Percentiles rank a stretch among this genome's conserved stretches.
Evolutionary conservation across 331 rosid genomes (phyloP).

Genomic region (Acacia concinna): DNA sequence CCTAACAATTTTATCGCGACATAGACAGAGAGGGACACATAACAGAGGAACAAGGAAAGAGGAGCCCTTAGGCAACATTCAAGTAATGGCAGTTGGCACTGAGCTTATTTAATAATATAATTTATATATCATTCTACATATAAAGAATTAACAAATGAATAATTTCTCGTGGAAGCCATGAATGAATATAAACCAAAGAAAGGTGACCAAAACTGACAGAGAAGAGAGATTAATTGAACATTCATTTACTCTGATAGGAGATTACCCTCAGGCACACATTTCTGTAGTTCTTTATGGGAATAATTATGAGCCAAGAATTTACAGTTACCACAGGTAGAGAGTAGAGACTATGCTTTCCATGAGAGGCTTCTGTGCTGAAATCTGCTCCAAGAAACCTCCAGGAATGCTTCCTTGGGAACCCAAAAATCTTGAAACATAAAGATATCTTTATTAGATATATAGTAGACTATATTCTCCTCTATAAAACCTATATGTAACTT

Average conservation of each 20-base stretch:
- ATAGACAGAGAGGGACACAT: too few species aligned
- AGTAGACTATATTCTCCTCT: slow-evolving; percentile 45
- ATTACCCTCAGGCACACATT: slow-evolving; percentile 12
- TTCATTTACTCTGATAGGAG: slow-evolving; percentile 17
- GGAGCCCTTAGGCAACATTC: neutral
- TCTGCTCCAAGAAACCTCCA: slow-evolving; percentile 43
- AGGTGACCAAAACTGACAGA: slow-evolving; percentile 38
- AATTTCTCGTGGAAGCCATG: slow-evolving; percentile 16
- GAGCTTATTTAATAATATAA: neutral
- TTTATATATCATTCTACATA: slow-evolving; percentile 18
- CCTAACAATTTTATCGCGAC: neutral
- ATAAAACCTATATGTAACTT: slow-evolving; percentile 42
- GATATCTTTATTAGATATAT: slow-evolving; percentile 28
- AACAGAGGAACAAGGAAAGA: neutral
- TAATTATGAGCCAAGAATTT: slow-evolving; percentile 45
- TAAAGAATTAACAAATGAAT: slow-evolving; percentile 42
- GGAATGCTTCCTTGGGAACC: slow-evolving; percentile 37
- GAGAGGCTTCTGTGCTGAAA: slow-evolving; percentile 41
- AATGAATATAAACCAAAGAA: slow-evolving; percentile 14
- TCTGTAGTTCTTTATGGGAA: slow-evolving; percentile 14
- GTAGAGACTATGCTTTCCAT: slow-evolving; percentile 33
- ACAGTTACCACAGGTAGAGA: slow-evolving; percentile 46
- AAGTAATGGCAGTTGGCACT: neutral
- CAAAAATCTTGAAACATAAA: slow-evolving; percentile 25
- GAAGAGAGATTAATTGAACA: slow-evolving; percentile 2